phyloP scores from a whole-genome alignment of 2,329 filamentous ascomycete species.

The Ophiostoma novo-ulmi region DNA sequence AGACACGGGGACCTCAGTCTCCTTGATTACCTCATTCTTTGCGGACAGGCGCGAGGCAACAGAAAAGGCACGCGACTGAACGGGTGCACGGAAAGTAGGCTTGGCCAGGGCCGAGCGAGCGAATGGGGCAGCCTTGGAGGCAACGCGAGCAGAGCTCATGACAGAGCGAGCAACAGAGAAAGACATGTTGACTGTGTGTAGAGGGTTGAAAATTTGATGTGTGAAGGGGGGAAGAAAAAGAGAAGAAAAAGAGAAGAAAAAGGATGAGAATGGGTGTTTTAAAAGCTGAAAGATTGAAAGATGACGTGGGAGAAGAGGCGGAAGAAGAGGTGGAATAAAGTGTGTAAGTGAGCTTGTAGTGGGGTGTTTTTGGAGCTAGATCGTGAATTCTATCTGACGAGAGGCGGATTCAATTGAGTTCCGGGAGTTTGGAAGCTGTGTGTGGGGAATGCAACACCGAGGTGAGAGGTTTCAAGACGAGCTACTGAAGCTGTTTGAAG shows the following conservation, averaged over 20 bases:
- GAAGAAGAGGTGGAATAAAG: conserved; percentile 9
- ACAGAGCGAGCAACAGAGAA: conserved; percentile 31
- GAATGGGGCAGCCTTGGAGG: conserved; percentile 30
- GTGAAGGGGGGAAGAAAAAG: not conserved
- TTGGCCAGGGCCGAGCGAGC: conserved; percentile 27
- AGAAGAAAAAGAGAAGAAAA: not conserved
- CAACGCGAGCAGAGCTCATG: conserved; percentile 32
- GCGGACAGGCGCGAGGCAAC: conserved; percentile 37
- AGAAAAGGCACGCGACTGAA: conserved; percentile 36
- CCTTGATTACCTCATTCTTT: conserved; percentile 46
- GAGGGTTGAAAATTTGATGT: not conserved
- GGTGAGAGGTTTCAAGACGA: not conserved
- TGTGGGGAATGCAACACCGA: conserved; percentile 25
- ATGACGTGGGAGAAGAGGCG: not conserved
- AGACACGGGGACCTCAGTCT: conserved; percentile 54
- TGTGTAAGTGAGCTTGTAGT: conserved; percentile 19
- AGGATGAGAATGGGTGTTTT: not conserved
- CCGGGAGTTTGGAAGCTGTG: conserved; percentile 19
- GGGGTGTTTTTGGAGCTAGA: conserved; percentile 18
- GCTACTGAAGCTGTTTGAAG: not conserved
- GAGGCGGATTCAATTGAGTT: conserved; percentile 17
- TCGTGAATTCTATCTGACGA: conserved; percentile 23
- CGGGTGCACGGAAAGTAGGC: conserved; percentile 23
- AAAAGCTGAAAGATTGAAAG: not conserved
- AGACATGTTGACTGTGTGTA: conserved; percentile 29